Percentiles rank a stretch among this genome's conserved stretches.
Evolutionary conservation across 2,329 filamentous ascomycete genomes (phyloP).

Genomic region (Basipetospora sp.): DNA sequence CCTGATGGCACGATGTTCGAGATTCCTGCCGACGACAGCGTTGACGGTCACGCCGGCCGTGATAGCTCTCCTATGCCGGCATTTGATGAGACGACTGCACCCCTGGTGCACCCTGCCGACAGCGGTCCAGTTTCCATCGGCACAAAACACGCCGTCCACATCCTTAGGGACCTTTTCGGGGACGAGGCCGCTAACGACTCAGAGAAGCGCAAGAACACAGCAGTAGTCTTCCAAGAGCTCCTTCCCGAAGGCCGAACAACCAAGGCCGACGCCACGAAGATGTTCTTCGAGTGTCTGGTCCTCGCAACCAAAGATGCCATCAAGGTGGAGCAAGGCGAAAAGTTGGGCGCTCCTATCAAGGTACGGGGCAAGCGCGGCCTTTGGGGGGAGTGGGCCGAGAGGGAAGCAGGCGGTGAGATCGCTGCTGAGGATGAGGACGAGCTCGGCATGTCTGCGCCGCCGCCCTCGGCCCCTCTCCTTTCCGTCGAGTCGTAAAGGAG

Average conservation of each 20-base stretch:
- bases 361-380: constrained; percentile 87
- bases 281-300: constrained; percentile 97
- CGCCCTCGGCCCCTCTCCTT: constrained; percentile 4
- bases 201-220: constrained; percentile 57
- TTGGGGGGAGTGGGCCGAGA: constrained; percentile 92
- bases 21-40: constrained; percentile 45
- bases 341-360: constrained; percentile 64
- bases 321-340: constrained; percentile 76
- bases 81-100: constrained; percentile 66
- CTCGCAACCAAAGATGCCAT: constrained; percentile 95
- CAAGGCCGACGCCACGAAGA: constrained; percentile 88
- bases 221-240: constrained; percentile 80
- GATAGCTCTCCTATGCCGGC: constrained; percentile 38
- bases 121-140: constrained; percentile 76
- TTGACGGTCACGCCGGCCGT: constrained; percentile 30
- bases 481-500: constrained; percentile 8
- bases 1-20: constrained; percentile 50
- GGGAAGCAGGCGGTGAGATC: constrained; percentile 49
- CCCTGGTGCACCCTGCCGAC: constrained; percentile 66
- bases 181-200: constrained; percentile 52
- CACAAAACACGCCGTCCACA: constrained; percentile 89
- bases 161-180: constrained; percentile 79
- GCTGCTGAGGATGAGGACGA: constrained; percentile 34
- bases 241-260: constrained; percentile 68
- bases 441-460: constrained; percentile 3